Evolutionary conservation across 176 grass and related monocot species (phyloP).

Genomic region (Guadua angustifolia): DNA sequence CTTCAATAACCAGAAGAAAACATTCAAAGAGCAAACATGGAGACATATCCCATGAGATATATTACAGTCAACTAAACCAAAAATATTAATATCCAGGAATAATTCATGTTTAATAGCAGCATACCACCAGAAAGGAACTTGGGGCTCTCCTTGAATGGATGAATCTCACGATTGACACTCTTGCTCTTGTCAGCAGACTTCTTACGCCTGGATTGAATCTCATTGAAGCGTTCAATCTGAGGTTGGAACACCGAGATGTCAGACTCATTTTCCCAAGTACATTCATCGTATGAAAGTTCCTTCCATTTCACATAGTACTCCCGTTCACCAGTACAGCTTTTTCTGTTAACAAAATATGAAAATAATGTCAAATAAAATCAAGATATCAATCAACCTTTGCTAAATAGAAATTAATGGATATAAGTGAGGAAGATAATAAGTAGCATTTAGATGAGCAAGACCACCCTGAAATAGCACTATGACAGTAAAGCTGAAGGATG

Average conservation of each 20-base stretch:
- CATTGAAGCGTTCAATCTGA: conserved; percentile 78
- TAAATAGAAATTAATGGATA: conserved; percentile 27
- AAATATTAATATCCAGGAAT: conserved; percentile 42
- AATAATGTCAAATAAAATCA: conserved; percentile 34
- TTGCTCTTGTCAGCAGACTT: conserved; percentile 62
- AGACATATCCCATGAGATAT: conserved; percentile 10
- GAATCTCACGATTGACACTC: conserved; percentile 38
- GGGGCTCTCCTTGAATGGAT: conserved; percentile 64
- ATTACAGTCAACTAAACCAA: conserved; percentile 39
- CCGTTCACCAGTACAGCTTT: conserved; percentile 55
- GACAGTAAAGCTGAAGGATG: conserved; percentile 26
- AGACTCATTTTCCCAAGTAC: conserved; percentile 85
- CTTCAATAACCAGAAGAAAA: conserved; percentile 58
- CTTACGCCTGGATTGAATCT: conserved; percentile 70
- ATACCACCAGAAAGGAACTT: conserved; percentile 81
- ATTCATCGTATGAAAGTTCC: conserved; percentile 95
- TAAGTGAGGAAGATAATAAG: conserved; percentile 35
- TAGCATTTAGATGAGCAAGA: conserved; percentile 16
- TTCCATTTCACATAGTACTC: conserved; percentile 98
- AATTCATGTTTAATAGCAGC: conserved; percentile 35
- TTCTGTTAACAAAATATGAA: conserved; percentile 49
- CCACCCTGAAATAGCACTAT: conserved; percentile 30
- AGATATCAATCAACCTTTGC: conserved; percentile 18
- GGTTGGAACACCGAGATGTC: conserved; percentile 83
- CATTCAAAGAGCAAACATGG: conserved; percentile 29